Conservation (phyloP, 352 stramenopile species). For the Pythium brachiatum region DNA sequence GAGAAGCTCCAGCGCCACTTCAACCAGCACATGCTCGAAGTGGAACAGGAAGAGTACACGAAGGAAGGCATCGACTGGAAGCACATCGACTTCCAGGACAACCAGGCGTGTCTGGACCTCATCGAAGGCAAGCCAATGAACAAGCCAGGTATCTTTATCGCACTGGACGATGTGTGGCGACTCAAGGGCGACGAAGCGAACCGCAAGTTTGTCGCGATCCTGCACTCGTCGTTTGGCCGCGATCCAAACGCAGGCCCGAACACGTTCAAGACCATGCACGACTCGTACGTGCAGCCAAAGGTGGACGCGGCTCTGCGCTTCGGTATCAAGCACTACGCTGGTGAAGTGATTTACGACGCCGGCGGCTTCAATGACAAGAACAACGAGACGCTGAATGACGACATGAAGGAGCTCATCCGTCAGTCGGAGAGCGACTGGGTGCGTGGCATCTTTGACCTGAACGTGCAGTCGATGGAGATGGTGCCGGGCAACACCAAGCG, state of each 20-base stretch:
- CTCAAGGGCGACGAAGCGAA: slow-evolving; percentile 93
- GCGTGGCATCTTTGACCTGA: slow-evolving; percentile 82
- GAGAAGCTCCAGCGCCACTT: slow-evolving; percentile 94
- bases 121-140: slow-evolving; percentile 90
- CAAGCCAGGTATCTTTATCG: slow-evolving; percentile 91
- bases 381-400: slow-evolving; percentile 95
- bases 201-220: slow-evolving; percentile 88
- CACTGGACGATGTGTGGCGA: slow-evolving; percentile 95
- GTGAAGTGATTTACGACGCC: slow-evolving; percentile 96
- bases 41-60: slow-evolving; percentile 97
- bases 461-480: slow-evolving; percentile 82
- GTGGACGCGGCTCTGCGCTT: slow-evolving; percentile 89
- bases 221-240: slow-evolving; percentile 82
- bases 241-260: slow-evolving; percentile 44
- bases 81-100: slow-evolving; percentile 93
- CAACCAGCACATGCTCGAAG: slow-evolving; percentile 95
- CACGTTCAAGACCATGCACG: slow-evolving; percentile 77
- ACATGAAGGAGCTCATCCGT: slow-evolving; percentile 92
- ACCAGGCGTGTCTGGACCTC: slow-evolving; percentile 92
- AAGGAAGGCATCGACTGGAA: slow-evolving; percentile 94
- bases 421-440: slow-evolving; percentile 83
- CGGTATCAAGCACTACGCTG: slow-evolving; percentile 89
- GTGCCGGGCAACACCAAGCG: slow-evolving; percentile 72
- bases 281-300: slow-evolving; percentile 89
- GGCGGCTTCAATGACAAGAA: slow-evolving; percentile 99